phyloP scores from a whole-genome alignment of 2,329 filamentous ascomycete genomes.

The Neonectria sp. region DNA sequence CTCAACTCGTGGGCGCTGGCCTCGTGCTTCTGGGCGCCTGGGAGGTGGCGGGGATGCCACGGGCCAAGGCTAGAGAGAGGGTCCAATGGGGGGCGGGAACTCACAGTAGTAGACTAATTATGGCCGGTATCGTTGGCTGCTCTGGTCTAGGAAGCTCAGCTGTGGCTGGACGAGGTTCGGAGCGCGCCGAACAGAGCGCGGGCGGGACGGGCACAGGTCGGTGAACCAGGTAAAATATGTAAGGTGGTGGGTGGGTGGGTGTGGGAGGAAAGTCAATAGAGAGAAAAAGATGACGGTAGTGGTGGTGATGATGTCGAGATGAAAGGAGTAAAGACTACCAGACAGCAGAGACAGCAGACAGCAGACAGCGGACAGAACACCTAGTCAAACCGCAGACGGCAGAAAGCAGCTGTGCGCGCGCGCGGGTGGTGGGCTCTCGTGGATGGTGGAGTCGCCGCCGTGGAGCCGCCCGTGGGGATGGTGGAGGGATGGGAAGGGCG shows the following conservation, averaged over 20 bases:
- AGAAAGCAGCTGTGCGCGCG: conserved; percentile 3
- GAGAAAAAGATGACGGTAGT: neutral
- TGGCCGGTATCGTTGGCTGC: conserved; percentile 36
- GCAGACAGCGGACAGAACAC: neutral
- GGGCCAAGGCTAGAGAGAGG: conserved; percentile 36
- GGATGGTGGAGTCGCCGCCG: conserved; percentile 14
- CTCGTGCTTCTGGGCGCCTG: conserved; percentile 35
- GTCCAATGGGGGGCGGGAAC: conserved; percentile 29
- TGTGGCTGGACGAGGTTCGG: conserved; percentile 34
- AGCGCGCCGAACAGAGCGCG: conserved; percentile 28
- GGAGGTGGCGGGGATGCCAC: conserved; percentile 36
- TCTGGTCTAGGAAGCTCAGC: conserved; percentile 27
- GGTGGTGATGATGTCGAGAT: conserved; percentile 14
- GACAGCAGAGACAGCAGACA: neutral
- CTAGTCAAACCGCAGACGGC: neutral
- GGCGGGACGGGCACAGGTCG: conserved; percentile 14
- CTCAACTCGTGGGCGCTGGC: conserved; percentile 19
- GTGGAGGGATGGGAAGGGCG: neutral
- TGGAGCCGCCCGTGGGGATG: conserved; percentile 7
- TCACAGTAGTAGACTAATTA: conserved; percentile 21
- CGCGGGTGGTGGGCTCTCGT: neutral
- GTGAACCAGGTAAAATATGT: too few species aligned
- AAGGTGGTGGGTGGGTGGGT: neutral
- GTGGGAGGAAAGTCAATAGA: neutral
- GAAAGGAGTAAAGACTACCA: neutral